A percentile compares a stretch with the other conserved stretches of the same genome.
Evolutionary conservation across 257 asterid species (phyloP).

Genomic region (Anisodus tanguticus): DNA sequence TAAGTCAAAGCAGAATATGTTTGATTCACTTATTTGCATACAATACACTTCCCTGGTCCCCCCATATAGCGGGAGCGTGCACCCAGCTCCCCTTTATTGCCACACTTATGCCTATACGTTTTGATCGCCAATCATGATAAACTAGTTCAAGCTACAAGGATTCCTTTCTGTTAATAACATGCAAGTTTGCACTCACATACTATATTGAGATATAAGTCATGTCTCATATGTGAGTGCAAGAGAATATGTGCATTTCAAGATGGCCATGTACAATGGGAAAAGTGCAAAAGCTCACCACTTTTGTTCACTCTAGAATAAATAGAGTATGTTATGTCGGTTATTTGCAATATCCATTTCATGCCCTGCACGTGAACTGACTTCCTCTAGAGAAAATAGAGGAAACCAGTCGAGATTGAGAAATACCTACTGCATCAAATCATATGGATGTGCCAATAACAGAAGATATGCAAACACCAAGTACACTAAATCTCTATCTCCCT

Average conservation of each 20-base stretch:
- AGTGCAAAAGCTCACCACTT: background rate
- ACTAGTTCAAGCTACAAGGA: background rate
- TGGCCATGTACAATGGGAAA: background rate
- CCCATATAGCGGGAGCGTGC: background rate
- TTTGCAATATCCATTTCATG: background rate
- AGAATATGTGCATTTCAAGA: background rate
- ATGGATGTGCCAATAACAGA: background rate
- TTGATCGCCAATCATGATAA: too few relatives aligned
- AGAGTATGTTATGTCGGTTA: background rate
- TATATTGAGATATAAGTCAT: background rate
- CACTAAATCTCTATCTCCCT: background rate
- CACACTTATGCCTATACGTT: background rate
- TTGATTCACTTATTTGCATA: background rate
- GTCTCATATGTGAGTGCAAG: background rate
- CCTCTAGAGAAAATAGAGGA: background rate
- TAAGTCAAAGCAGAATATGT: background rate
- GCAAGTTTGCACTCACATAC: background rate
- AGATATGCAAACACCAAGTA: background rate
- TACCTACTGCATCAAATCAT: background rate
- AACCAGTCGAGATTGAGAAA: background rate
- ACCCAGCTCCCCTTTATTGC: background rate
- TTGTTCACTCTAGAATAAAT: background rate
- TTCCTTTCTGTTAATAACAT: background rate
- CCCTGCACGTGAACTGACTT: background rate
- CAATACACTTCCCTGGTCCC: background rate